A percentile compares a stretch with the other conserved stretches of the same genome.
Evolutionary conservation across 352 stramenopile genomes (phyloP).

Genomic region (Pythium brachiatum): DNA sequence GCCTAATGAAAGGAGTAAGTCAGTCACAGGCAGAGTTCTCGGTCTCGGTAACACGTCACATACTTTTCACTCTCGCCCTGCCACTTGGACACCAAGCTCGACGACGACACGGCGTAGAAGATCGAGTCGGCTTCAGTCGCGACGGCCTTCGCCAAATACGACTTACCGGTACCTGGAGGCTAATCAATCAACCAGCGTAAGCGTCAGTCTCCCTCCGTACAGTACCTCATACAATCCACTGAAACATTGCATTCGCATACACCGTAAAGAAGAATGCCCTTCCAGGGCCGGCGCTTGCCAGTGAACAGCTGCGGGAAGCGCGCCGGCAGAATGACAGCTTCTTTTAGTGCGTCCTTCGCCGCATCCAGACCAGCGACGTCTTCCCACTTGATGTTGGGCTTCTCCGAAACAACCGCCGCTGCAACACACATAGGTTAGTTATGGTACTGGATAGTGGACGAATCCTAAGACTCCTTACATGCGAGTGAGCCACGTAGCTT

Average conservation of each 20-base stretch:
- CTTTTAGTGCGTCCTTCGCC: slow-evolving; percentile 98
- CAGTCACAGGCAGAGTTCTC: not conserved
- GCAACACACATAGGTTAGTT: slow-evolving; percentile 1
- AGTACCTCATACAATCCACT: no score
- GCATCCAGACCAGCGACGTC: slow-evolving; percentile 97
- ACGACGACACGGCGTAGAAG: slow-evolving; percentile 98
- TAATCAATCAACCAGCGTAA: slow-evolving; percentile 22
- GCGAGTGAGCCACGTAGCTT: slow-evolving; percentile 95
- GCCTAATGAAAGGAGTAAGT: slow-evolving; percentile 31
- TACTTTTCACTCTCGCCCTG: slow-evolving; percentile 95
- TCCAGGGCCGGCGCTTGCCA: slow-evolving; percentile 88
- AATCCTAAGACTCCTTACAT: slow-evolving; percentile 39
- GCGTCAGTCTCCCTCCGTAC: slow-evolving; percentile 5
- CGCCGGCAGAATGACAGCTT: slow-evolving; percentile 96
- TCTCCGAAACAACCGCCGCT: slow-evolving; percentile 86
- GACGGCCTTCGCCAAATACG: slow-evolving; percentile 96
- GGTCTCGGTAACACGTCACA: not conserved
- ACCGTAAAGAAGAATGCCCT: slow-evolving; percentile 98
- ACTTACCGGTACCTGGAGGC: slow-evolving; percentile 93
- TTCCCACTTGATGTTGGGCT: slow-evolving; percentile 95
- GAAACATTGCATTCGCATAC: slow-evolving; percentile 49
- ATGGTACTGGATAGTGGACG: not conserved
- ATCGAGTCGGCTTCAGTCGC: slow-evolving; percentile 98
- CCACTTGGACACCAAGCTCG: slow-evolving; percentile 98
- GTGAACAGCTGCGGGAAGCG: slow-evolving; percentile 98